Conservation (phyloP, 75 land plant species). For the Azolla pinnata region DNA sequence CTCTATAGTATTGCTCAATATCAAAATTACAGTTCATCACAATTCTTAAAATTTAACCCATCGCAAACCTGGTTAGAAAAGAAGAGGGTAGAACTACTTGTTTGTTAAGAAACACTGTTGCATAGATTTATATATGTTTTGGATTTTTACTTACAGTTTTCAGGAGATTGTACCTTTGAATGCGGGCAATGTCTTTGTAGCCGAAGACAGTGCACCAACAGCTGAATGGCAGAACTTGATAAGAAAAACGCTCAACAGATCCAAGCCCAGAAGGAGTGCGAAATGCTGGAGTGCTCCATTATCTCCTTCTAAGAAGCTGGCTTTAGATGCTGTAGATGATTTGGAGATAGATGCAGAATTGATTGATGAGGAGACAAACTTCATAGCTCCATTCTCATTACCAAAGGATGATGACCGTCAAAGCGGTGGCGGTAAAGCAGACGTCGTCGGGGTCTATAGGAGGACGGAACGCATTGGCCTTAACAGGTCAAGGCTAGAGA, state of each 20-base stretch:
- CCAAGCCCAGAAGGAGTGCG: not conserved
- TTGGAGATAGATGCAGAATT: not conserved
- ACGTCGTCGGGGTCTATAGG: not conserved
- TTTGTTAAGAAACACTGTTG: too few species aligned
- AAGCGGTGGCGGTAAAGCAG: not conserved
- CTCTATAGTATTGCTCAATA: too few species aligned
- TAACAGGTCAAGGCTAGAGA: not conserved
- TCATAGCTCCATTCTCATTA: not conserved
- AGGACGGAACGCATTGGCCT: not conserved
- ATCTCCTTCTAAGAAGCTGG: not conserved
- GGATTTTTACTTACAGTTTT: slow-evolving; percentile 26
- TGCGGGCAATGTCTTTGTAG: slow-evolving; percentile 42
- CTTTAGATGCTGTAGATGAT: not conserved
- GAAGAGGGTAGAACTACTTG: too few species aligned
- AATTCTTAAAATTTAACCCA: too few species aligned
- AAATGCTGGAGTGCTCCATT: not conserved
- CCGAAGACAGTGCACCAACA: slow-evolving; percentile 27
- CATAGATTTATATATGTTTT: not conserved
- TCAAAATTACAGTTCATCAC: too few species aligned
- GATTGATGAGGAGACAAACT: slow-evolving; percentile 2
- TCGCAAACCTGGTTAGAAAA: too few species aligned
- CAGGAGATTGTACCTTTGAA: slow-evolving; percentile 69
- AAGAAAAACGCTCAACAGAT: slow-evolving; percentile 33
- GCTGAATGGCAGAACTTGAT: slow-evolving; percentile 47
- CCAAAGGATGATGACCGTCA: not conserved